Conservation (phyloP, 306 rosid genomes). For the Lablab purpureus region DNA sequence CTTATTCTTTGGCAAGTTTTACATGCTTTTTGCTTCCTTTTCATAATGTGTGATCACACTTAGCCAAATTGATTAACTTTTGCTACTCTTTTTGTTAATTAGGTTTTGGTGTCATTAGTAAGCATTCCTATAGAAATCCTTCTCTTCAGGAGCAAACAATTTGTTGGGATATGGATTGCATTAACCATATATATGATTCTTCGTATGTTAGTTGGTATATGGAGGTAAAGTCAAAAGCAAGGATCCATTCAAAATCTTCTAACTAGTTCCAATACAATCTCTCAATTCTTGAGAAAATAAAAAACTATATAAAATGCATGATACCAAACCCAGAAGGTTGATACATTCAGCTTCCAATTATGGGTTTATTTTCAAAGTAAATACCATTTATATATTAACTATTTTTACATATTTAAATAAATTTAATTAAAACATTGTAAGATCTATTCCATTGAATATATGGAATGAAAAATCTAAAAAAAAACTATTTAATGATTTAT, state of each 20-base stretch:
- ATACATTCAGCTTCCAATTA: not conserved
- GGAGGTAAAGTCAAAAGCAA: too few species aligned
- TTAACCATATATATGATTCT: slow-evolving; percentile 81
- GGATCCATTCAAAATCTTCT: not conserved
- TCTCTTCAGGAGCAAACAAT: slow-evolving; percentile 62
- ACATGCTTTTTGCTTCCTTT: not conserved
- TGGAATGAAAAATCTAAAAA: not conserved
- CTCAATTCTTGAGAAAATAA: not conserved
- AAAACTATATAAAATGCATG: not conserved
- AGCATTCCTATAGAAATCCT: slow-evolving; percentile 63
- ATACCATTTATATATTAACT: too few species aligned
- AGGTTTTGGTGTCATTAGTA: slow-evolving; percentile 74
- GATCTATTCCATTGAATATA: not conserved
- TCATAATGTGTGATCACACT: not conserved
- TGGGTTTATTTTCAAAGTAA: too few species aligned
- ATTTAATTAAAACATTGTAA: too few species aligned
- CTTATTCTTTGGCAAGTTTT: slow-evolving; percentile 78
- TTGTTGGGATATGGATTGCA: slow-evolving; percentile 89
- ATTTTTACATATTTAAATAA: too few species aligned
- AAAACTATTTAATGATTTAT: too few species aligned
- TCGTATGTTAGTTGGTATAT: slow-evolving; percentile 76
- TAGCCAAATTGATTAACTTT: not conserved
- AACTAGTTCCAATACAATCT: not conserved
- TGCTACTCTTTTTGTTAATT: not conserved
- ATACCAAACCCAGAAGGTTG: too few species aligned